Percentiles rank a stretch among this genome's conserved stretches.
Conservation (phyloP, 768 basidiomycete genomes). For the Crepidotus variabilis region DNA sequence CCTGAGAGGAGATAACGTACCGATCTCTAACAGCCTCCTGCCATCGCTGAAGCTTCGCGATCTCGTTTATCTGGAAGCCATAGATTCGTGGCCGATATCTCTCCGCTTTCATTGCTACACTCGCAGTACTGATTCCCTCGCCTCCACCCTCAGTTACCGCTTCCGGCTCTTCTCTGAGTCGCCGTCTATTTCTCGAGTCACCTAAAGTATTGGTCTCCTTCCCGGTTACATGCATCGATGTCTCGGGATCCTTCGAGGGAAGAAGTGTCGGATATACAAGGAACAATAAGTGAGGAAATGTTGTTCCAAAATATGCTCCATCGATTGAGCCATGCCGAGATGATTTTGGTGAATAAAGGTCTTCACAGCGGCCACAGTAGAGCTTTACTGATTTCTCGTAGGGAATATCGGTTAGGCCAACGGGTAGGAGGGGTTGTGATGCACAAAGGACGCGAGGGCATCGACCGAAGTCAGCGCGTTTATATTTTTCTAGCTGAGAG, state of each 20-base stretch:
- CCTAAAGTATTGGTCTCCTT: conserved; percentile 20
- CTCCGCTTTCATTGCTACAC: conserved; percentile 85
- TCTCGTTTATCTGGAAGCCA: conserved; percentile 95
- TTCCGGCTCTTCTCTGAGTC: conserved; percentile 46
- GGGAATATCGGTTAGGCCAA: conserved; percentile 94
- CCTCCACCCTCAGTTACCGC: conserved; percentile 52
- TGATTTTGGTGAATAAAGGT: conserved; percentile 97
- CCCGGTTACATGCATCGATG: conserved; percentile 1
- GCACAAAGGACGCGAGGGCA: conserved; percentile 98
- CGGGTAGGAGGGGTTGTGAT: conserved; percentile 90
- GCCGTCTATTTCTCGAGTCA: conserved; percentile 32
- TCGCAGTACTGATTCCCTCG: conserved; percentile 73
- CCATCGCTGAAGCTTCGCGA: conserved; percentile 92
- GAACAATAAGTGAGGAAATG: conserved; percentile 95
- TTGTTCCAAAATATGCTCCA: conserved; percentile 98
- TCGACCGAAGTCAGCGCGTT: conserved; percentile 95
- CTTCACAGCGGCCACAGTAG: conserved; percentile 97
- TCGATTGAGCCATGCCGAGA: conserved; percentile 97
- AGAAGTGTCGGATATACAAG: conserved; percentile 95
- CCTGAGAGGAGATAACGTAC: conserved; percentile 33
- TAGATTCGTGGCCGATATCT: conserved; percentile 91
- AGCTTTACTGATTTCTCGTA: conserved; percentile 99
- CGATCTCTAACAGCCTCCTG: conserved; percentile 89
- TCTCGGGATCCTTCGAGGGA: conserved; percentile 36
- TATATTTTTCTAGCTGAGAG: conserved; percentile 89